Base-by-base conservation (phyloP, 768 basidiomycete genomes). In the Auriscalpium orientale region DNA sequence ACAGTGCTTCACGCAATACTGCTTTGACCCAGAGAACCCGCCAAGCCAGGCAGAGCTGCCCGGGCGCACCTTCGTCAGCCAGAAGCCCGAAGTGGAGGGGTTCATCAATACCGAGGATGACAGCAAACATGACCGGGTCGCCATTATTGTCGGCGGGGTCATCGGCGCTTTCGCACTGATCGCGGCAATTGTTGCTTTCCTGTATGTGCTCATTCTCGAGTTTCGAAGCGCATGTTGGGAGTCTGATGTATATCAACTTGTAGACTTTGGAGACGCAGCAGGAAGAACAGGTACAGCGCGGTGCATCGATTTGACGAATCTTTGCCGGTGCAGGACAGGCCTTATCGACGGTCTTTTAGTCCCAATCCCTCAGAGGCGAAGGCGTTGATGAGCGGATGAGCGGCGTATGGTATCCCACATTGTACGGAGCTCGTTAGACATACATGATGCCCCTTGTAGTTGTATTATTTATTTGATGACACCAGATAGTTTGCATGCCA, bases 21-120 rank as follows among this genome's bases (percentile, higher is more conserved):
- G 68, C 58, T 70, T 56, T 51, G 65, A 69, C 54, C 65, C 68
- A n/a, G 40, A 49, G 13, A 62, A 63, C 50, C 64, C 57, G 28
- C 55, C 67, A 5, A 58, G 59, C 46, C 34, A 28, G 4, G 21
- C 47, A 13, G 65, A 61, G 51, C 51, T 79, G 1, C 69, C 72
- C 0, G 59, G 61, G 2, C 65, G 85, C 54, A 71, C 76, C 50
- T 68, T 72, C 2, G 51, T 40, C 0, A 84, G 83, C 62, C 71
- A 71, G 21, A 69, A 85, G 66, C 85, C 85, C 7, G 80, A 83
- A 63, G 79, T 76, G 11, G 63, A 76, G 49, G 82, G 79, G 8
- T n/a, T 79, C 34, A 47, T 43, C 48, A 75, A 76, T 58, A 57
- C 82, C 22, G 64, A 58, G 46, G 58, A 58, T 0, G 84, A 85